Evolutionary conservation across 1,139 yeast genomes (phyloP).

Genomic region (Hansenula lynferdii): DNA sequence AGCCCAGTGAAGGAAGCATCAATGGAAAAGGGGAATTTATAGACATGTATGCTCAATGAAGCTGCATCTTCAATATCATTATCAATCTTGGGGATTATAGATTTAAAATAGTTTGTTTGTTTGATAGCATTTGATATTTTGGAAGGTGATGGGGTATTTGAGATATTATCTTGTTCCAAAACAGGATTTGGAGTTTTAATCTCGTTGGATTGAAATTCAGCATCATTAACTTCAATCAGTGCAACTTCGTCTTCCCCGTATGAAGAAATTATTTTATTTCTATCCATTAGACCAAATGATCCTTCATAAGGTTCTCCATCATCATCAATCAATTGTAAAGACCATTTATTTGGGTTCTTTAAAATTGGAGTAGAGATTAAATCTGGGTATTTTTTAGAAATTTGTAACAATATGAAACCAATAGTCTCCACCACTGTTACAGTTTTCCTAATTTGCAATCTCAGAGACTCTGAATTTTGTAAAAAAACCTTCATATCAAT

Average conservation of each 20-base stretch:
- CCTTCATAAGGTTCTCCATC: slow-evolving; percentile 74
- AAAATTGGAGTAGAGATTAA: slow-evolving; percentile 8
- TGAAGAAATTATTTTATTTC: slow-evolving; percentile 48
- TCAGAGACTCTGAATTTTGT: slow-evolving; percentile 25
- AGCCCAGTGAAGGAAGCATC: slow-evolving; percentile 23
- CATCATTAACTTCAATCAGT: slow-evolving; percentile 39
- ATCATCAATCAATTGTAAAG: slow-evolving; percentile 68
- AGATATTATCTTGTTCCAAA: slow-evolving; percentile 17
- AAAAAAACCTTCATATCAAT: slow-evolving; percentile 30
- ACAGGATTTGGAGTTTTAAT: slow-evolving; percentile 48
- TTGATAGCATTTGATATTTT: slow-evolving; percentile 7
- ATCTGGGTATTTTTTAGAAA: slow-evolving; percentile 21
- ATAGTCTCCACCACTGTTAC: slow-evolving; percentile 57
- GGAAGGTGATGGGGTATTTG: slow-evolving; percentile 10
- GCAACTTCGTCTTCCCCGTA: slow-evolving; percentile 71
- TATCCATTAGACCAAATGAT: slow-evolving; percentile 63
- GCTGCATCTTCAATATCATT: slow-evolving; percentile 22
- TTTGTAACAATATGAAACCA: slow-evolving; percentile 48
- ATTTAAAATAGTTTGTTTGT: slow-evolving; percentile 31
- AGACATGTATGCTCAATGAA: slow-evolving; percentile 25
- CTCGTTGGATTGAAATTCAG: slow-evolving; percentile 31
- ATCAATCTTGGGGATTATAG: slow-evolving; percentile 25
- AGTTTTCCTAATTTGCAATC: slow-evolving; percentile 37
- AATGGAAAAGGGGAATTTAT: slow-evolving; percentile 26
- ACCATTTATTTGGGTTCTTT: slow-evolving; percentile 58